phyloP scores from a whole-genome alignment of 306 rosid genomes.

The Mimosa bimucronata region DNA sequence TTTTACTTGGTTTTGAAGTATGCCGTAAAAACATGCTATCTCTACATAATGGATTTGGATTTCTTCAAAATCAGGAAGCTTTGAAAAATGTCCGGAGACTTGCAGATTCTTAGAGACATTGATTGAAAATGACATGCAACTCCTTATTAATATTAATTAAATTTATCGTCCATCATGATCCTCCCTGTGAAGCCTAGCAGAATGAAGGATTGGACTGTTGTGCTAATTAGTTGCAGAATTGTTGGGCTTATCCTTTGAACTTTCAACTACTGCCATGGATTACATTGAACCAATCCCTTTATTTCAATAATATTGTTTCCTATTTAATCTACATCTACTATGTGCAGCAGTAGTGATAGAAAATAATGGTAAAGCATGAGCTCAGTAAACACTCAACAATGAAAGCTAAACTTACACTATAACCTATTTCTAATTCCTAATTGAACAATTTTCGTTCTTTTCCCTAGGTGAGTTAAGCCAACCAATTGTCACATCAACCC shows the following conservation, averaged over 20 bases:
- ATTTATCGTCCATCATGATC: background rate
- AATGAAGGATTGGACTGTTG: slow-evolving; percentile 22
- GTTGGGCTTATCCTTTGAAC: slow-evolving; percentile 7
- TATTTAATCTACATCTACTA: background rate
- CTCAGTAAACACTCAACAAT: background rate
- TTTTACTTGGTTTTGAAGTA: background rate
- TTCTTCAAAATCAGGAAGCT: slow-evolving; percentile 75
- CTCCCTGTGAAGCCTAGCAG: slow-evolving; percentile 2
- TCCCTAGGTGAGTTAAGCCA: background rate
- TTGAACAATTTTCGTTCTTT: background rate
- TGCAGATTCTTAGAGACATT: slow-evolving; percentile 55
- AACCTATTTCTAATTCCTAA: background rate
- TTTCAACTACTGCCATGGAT: slow-evolving; percentile 11
- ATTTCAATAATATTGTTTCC: slow-evolving; percentile 17
- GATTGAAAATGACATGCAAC: background rate
- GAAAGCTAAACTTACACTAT: no score
- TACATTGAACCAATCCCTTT: slow-evolving; percentile 21
- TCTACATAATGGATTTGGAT: background rate
- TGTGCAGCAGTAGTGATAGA: slow-evolving; percentile 3
- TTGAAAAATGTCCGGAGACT: slow-evolving; percentile 85
- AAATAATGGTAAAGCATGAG: background rate
- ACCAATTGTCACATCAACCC: background rate
- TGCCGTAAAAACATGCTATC: background rate
- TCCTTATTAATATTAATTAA: background rate
- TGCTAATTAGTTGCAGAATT: slow-evolving; percentile 7